Conservation (phyloP, 2,329 filamentous ascomycete species). For the Hypomyces rosellus region DNA sequence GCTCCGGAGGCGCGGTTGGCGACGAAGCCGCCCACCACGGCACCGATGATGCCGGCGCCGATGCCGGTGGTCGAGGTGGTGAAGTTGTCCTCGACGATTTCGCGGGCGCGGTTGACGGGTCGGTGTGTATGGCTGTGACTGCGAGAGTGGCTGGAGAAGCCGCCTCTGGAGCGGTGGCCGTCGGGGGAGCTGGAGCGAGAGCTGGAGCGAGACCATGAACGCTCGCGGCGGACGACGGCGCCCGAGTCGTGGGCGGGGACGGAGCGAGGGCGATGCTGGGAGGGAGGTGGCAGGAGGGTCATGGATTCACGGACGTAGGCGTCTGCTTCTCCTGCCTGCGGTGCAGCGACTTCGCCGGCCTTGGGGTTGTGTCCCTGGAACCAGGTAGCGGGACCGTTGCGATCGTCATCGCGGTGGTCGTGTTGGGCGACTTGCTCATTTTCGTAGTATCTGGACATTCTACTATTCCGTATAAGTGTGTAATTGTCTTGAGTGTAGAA, state of each 20-base stretch:
- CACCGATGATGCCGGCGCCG: conserved; percentile 46
- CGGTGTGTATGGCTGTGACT: conserved; percentile 17
- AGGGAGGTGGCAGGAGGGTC: conserved; percentile 23
- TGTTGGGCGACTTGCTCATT: conserved; percentile 22
- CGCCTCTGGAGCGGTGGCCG: conserved; percentile 13
- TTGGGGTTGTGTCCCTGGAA: neutral
- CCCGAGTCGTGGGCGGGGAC: conserved; percentile 23
- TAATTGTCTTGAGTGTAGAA: neutral
- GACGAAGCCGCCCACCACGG: conserved; percentile 49
- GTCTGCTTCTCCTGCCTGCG: conserved; percentile 9
- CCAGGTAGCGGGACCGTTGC: neutral
- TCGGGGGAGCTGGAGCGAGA: conserved; percentile 22
- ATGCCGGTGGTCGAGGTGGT: conserved; percentile 42
- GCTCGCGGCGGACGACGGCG: conserved; percentile 20
- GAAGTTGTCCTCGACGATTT: conserved; percentile 41
- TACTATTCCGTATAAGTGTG: neutral
- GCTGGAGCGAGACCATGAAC: conserved; percentile 10
- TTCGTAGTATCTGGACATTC: conserved; percentile 23
- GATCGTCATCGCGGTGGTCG: conserved; percentile 21
- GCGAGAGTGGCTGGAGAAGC: conserved; percentile 7
- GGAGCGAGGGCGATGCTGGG: conserved; percentile 25
- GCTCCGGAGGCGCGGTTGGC: conserved; percentile 42
- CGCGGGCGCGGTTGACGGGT: conserved; percentile 35
- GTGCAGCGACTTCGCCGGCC: neutral
- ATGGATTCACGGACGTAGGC: conserved; percentile 23